Evolutionary conservation across 2,329 filamentous ascomycete species (phyloP), one percentile per base, ranked within the genome.

Genomic region (Cytospora piceae): DNA sequence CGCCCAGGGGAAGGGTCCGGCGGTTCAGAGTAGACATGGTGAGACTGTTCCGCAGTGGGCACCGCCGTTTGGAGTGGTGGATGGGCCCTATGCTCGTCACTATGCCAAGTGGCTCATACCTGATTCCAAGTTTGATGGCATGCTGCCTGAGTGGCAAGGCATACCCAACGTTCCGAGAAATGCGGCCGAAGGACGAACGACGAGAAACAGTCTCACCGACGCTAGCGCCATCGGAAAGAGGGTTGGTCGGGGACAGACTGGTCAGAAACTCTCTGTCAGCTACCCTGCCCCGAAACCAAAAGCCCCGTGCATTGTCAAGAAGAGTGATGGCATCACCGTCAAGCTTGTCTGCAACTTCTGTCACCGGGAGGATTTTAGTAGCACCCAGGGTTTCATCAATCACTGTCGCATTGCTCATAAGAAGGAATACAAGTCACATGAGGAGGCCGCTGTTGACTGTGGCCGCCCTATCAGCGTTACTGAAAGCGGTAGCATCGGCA

Each of bases 321-420:
- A 93, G 72, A 89, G 90, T 62, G 94, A 98, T 77, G 92, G 92
- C 64, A 85, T 92, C 74, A 88, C 90, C 69, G 94, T 98, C 69
- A 96, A 96, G 78, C 85, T 98, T 58, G 90, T 96, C 69, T 99
- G 95, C 81, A 79, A 91, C 66, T 91, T 95, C 76, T 98, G 95
- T 77, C 85, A 93, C 58, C 86, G 94, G 69, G 92, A 93, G 75
- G 92, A 97, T 76, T 98, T 98, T 74, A 94, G 91, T 64, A 98
- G 94, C 79, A 96, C 94, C 0, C 95, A 98, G 77, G 95, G 95
- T n/a, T 98, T 98, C 79, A 95, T 99, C 80, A 99, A 99, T 74
- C 95, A 99, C 75, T 98, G 94, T 76, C 93, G 95, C 65, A 98
- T 99, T 72, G 93, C 94, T 31, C 95, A 99, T 79, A 91, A 90